phyloP scores from a whole-genome alignment of 495 filamentous ascomycete species.

The Evansstolkia leycettana region DNA sequence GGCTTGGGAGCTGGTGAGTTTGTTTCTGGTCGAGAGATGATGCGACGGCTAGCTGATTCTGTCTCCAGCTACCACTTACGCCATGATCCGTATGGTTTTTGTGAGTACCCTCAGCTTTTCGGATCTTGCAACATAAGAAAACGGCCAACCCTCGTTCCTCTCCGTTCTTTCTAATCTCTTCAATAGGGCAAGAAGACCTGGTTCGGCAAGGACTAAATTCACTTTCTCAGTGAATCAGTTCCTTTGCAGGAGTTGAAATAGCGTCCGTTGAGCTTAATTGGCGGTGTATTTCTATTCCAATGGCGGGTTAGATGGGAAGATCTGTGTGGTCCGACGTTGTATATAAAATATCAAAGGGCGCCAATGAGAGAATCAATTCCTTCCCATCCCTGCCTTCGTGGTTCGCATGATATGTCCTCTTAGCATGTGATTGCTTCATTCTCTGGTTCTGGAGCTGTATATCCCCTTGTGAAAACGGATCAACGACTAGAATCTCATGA shows the following conservation, averaged over 20 bases:
- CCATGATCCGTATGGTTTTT: conserved; percentile 45
- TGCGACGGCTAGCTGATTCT: conserved; percentile 11
- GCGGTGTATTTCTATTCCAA: conserved; percentile 31
- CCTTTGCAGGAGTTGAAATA: conserved; percentile 7
- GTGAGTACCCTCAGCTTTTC: conserved; percentile 24
- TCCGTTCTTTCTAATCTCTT: conserved; percentile 11
- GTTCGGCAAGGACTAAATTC: conserved; percentile 54
- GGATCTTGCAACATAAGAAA: background rate
- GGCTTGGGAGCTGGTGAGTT: conserved; percentile 36
- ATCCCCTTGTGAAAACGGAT: too few species aligned
- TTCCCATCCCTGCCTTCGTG: conserved; percentile 13
- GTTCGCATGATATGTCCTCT: background rate
- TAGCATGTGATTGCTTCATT: too few species aligned
- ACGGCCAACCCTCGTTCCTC: background rate
- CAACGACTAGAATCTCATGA: too few species aligned
- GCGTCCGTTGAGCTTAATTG: conserved; percentile 12
- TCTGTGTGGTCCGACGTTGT: conserved; percentile 27
- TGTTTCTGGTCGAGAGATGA: conserved; percentile 1
- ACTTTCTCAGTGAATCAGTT: conserved; percentile 2
- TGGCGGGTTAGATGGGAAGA: conserved; percentile 20
- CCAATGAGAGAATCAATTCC: conserved; percentile 15
- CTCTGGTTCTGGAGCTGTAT: too few species aligned
- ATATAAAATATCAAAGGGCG: conserved; percentile 30
- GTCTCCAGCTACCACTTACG: conserved; percentile 36
- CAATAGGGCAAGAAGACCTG: conserved; percentile 76